These are phyloP conservation scores for Debaryomycetaceae sp. DNA, from an alignment of 1,139 yeast genomes.

Conservation along the genomic window DNA sequence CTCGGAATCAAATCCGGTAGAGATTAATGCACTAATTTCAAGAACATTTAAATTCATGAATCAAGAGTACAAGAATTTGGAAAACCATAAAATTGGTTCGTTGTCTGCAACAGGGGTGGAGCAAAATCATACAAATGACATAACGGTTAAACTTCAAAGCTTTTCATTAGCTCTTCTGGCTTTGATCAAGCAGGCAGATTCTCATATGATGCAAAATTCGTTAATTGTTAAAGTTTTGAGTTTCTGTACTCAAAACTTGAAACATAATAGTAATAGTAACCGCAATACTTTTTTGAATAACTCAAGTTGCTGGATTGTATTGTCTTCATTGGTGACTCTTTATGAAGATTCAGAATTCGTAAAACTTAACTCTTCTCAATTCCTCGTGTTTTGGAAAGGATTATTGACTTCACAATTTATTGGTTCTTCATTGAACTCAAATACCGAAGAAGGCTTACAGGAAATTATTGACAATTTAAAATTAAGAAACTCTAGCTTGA, in stretches of 20 bases:
- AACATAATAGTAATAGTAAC: conserved; percentile 28
- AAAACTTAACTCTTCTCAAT: conserved; percentile 69
- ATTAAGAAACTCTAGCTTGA: conserved; percentile 38
- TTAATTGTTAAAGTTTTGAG: conserved; percentile 42
- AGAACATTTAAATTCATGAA: conserved; percentile 31
- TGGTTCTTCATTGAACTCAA: conserved; percentile 23
- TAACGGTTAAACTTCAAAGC: conserved; percentile 23
- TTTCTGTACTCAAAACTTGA: conserved; percentile 47
- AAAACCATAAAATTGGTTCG: conserved; percentile 1
- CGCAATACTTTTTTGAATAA: conserved; percentile 20
- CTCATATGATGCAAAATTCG: conserved; percentile 38
- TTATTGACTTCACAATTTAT: conserved; percentile 58
- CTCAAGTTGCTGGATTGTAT: conserved; percentile 62
- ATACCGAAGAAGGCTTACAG: conserved; percentile 21
- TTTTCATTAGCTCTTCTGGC: conserved; percentile 39
- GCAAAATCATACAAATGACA: conserved; percentile 23
- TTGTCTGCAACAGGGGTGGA: conserved; percentile 7
- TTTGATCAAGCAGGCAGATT: conserved; percentile 36
- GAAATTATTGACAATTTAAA: conserved; percentile 39
- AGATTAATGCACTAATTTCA: conserved; percentile 35
- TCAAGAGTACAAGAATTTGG: conserved; percentile 25
- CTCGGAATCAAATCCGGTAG: conserved; percentile 30
- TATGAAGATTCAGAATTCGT: conserved; percentile 59
- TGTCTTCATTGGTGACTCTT: conserved; percentile 74
- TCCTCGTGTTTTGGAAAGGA: conserved; percentile 77